Conservation (phyloP, 2,329 filamentous ascomycete genomes). For the Neocucurbitaria cava region DNA sequence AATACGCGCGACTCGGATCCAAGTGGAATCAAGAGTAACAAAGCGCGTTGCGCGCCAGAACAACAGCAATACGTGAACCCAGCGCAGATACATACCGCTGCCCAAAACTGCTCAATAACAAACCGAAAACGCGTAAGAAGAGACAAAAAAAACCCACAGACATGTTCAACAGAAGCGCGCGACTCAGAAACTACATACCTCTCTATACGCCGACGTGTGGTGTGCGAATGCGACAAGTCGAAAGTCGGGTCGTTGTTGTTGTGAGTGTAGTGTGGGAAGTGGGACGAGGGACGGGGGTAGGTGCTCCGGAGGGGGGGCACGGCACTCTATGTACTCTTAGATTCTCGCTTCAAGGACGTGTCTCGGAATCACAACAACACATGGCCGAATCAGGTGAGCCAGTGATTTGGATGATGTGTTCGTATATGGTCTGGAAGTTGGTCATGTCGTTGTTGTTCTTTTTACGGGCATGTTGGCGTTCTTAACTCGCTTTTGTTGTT, state of each 20-base stretch:
- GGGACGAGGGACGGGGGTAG: slow-evolving; percentile 6
- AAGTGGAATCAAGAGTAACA: background rate
- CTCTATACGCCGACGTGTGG: background rate
- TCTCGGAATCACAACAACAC: slow-evolving; percentile 28
- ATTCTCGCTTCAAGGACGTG: slow-evolving; percentile 5
- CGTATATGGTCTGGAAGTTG: background rate
- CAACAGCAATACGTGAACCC: slow-evolving; percentile 3
- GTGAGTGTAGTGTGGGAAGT: slow-evolving; percentile 4
- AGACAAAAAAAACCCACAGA: background rate
- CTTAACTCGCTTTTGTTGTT: background rate
- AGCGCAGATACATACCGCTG: too few species aligned
- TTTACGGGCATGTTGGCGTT: background rate
- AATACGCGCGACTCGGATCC: background rate
- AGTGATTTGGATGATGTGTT: slow-evolving; percentile 8
- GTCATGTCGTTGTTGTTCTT: background rate
- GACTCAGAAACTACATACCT: slow-evolving; percentile 12
- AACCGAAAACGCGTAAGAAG: background rate
- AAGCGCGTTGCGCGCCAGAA: slow-evolving; percentile 2
- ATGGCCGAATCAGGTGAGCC: slow-evolving; percentile 13
- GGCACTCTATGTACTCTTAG: background rate
- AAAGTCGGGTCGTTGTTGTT: slow-evolving; percentile 13
- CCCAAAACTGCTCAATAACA: too few species aligned
- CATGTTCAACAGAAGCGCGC: slow-evolving; percentile 8
- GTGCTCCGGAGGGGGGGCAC: background rate
- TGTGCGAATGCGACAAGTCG: slow-evolving; percentile 14